Conservation (phyloP, 2,329 filamentous ascomycete genomes). For the Fusarium sarcochroum region DNA sequence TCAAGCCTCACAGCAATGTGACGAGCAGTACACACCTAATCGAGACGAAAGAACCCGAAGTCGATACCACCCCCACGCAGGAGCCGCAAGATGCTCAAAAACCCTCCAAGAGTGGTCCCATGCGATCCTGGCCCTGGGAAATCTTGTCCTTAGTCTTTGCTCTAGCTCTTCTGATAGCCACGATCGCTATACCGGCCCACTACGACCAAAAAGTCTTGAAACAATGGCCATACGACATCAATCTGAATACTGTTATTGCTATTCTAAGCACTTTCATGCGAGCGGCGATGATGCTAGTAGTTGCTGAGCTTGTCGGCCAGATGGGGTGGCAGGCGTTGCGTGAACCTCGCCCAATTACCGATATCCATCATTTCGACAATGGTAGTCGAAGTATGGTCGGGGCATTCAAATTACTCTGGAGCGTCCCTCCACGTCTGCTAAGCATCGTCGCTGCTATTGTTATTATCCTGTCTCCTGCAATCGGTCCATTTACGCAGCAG, state of each 20-base stretch:
- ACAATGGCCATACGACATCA: conserved; percentile 22
- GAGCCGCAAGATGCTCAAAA: not conserved
- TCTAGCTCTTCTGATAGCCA: conserved; percentile 1
- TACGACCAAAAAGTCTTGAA: conserved; percentile 7
- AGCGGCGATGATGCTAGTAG: conserved; percentile 9
- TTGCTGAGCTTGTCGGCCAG: conserved; percentile 5
- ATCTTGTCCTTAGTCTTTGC: not conserved
- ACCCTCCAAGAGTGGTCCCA: not conserved
- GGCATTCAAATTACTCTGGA: conserved; percentile 1
- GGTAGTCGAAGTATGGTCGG: conserved; percentile 11
- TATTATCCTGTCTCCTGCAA: conserved; percentile 7
- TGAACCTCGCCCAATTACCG: conserved; percentile 2
- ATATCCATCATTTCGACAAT: conserved; percentile 13
- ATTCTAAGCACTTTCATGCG: conserved; percentile 21
- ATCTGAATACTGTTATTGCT: conserved; percentile 10
- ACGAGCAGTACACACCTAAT: not conserved
- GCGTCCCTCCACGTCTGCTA: not conserved
- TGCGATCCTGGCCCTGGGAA: conserved; percentile 12
- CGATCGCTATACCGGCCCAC: not conserved
- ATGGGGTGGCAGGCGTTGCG: conserved; percentile 14
- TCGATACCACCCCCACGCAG: not conserved
- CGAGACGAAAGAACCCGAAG: not conserved
- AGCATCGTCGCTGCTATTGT: conserved; percentile 4
- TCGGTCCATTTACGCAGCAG: conserved; percentile 16
- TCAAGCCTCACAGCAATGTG: too few relatives aligned